Percentiles rank a stretch among this genome's conserved stretches.
Evolutionary conservation across 164 flowering plant genomes (phyloP).

Genomic region (Dillenia suffruticosa): DNA sequence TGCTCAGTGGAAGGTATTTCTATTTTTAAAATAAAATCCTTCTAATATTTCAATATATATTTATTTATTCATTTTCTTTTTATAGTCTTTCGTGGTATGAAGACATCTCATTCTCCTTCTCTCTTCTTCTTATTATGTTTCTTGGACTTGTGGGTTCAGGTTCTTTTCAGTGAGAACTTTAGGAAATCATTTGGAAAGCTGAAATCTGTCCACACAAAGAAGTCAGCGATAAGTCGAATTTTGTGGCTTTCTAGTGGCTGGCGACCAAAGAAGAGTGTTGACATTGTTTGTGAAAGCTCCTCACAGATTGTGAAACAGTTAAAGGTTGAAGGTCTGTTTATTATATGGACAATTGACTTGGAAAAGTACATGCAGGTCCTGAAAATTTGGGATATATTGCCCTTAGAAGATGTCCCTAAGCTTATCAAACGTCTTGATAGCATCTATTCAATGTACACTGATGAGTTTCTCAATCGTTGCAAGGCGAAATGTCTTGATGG

Average conservation of each 20-base stretch:
- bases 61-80: not conserved
- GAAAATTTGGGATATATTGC: constrained; percentile 72
- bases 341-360: constrained; percentile 49
- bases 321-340: constrained; percentile 46
- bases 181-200: constrained; percentile 45
- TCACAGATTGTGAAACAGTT: constrained; percentile 41
- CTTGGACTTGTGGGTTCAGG: constrained; percentile 26
- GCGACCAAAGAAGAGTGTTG: constrained; percentile 53
- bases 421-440: constrained; percentile 48
- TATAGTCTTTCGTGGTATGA: not conserved
- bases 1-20: constrained; percentile 70
- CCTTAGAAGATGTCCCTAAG: constrained; percentile 47
- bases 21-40: too few relatives aligned
- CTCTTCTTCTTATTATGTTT: not conserved
- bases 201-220: constrained; percentile 20
- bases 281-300: constrained; percentile 33
- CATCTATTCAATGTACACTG: constrained; percentile 40
- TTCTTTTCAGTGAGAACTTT: constrained; percentile 58
- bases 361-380: constrained; percentile 49
- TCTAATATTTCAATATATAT: not conserved
- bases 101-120: not conserved
- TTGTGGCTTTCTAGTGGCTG: constrained; percentile 60
- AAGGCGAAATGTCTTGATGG: constrained; percentile 43
- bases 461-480: constrained; percentile 52
- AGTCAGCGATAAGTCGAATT: constrained; percentile 35